These are phyloP conservation scores for Ilex paraguariensis DNA, from an alignment of 305 asterid genomes.

Conservation along the genomic window DNA sequence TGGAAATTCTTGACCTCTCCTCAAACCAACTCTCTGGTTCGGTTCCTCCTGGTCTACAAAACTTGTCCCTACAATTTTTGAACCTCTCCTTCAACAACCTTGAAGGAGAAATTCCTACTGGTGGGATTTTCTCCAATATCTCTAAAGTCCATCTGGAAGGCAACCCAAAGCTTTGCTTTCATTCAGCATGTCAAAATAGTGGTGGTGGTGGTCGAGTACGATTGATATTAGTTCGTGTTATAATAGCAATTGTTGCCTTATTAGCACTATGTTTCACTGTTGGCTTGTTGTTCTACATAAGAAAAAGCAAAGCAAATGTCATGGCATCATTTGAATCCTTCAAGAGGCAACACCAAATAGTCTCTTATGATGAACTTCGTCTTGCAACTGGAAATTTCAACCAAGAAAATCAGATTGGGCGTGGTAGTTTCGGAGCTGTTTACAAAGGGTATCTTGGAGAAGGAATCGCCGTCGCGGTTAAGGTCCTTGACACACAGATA, in stretches of 20 bases:
- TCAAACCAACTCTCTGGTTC: constrained; percentile 48
- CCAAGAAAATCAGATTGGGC: constrained; percentile 41
- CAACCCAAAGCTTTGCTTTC: constrained; percentile 33
- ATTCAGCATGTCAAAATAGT: constrained; percentile 10
- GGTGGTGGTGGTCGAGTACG: neutral
- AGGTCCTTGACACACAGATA: constrained; percentile 33
- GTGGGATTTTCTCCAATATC: constrained; percentile 40
- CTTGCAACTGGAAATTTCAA: constrained; percentile 41
- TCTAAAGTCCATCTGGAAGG: constrained; percentile 39
- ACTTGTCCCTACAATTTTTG: constrained; percentile 33
- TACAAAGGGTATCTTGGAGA: constrained; percentile 30
- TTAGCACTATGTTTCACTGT: constrained; percentile 12
- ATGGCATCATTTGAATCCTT: constrained; percentile 12
- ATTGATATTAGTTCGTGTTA: constrained; percentile 5
- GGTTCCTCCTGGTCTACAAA: constrained; percentile 35
- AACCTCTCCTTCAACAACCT: constrained; percentile 54
- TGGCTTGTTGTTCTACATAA: constrained; percentile 21
- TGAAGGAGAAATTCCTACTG: constrained; percentile 42
- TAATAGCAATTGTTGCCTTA: constrained; percentile 9
- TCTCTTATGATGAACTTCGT: constrained; percentile 49
- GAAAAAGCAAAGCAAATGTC: constrained; percentile 19
- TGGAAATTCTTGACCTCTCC: constrained; percentile 58
- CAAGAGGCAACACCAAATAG: constrained; percentile 25
- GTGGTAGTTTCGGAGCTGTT: constrained; percentile 53
- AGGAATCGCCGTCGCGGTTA: constrained; percentile 39